phyloP scores from a whole-genome alignment of 306 rosid species.

The Vigna unguiculata region DNA sequence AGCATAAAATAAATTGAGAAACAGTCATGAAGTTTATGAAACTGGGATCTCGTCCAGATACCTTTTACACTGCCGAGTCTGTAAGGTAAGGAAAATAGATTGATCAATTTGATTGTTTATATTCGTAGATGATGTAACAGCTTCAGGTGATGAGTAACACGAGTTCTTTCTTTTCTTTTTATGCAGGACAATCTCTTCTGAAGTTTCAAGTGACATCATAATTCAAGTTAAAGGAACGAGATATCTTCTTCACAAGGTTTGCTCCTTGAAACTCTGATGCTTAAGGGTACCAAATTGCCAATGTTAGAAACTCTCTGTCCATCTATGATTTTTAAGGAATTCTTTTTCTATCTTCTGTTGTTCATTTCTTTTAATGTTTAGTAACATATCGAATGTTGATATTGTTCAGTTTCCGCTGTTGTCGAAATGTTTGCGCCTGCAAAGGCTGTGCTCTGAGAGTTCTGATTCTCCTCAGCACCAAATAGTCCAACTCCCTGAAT shows the following conservation, averaged over 20 bases:
- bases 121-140: background rate
- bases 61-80: slow-evolving; percentile 78
- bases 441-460: slow-evolving; percentile 73
- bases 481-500: slow-evolving; percentile 77
- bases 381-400: slow-evolving; percentile 24
- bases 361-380: background rate
- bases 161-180: slow-evolving; percentile 20
- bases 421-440: slow-evolving; percentile 80
- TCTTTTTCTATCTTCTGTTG: background rate
- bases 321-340: background rate
- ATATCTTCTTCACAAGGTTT: slow-evolving; percentile 94
- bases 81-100: slow-evolving; percentile 61
- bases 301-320: background rate
- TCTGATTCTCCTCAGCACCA: slow-evolving; percentile 66
- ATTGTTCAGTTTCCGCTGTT: slow-evolving; percentile 83
- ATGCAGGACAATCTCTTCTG: slow-evolving; percentile 88
- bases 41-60: slow-evolving; percentile 92
- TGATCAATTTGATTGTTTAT: background rate
- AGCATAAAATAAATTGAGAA: slow-evolving; percentile 34
- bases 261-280: background rate
- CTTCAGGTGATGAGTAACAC: slow-evolving; percentile 10
- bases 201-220: slow-evolving; percentile 88
- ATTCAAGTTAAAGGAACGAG: slow-evolving; percentile 87
- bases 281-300: background rate
- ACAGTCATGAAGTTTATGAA: slow-evolving; percentile 95